These are phyloP conservation scores for Piedraia hortae DNA, from an alignment of 2,329 filamentous ascomycete species.

Conservation along the genomic window DNA sequence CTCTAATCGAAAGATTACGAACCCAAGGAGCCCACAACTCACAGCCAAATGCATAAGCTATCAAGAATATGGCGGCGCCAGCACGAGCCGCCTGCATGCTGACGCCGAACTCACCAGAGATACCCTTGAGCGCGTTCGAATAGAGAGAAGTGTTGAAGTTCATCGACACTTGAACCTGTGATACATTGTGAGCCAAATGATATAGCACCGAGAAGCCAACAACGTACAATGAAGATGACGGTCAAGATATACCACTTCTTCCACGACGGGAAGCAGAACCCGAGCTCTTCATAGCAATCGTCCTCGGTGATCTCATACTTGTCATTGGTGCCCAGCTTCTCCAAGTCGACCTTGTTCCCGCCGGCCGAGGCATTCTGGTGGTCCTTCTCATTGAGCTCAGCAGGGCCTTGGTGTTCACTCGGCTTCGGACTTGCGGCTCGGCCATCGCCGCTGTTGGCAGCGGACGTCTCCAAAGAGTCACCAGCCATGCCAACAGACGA, in stretches of 20 bases:
- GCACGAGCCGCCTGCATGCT: slow-evolving; percentile 20
- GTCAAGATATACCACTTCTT: slow-evolving; percentile 27
- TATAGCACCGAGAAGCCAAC: no score
- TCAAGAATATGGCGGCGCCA: slow-evolving; percentile 23
- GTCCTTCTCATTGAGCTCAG: no score
- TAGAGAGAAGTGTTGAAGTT: slow-evolving; percentile 31
- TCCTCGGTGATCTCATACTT: slow-evolving; percentile 22
- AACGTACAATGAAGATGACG: slow-evolving; percentile 25
- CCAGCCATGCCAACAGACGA: no score
- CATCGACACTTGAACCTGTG: slow-evolving; percentile 29
- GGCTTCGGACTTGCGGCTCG: no score
- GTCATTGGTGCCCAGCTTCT: slow-evolving; percentile 14
- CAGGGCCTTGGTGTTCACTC: no score
- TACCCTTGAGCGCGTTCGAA: slow-evolving; percentile 22
- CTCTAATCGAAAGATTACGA: no score
- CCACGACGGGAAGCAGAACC: slow-evolving; percentile 20
- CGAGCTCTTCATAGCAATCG: slow-evolving; percentile 23
- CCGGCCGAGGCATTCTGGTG: slow-evolving; percentile 1
- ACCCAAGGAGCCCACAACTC: slow-evolving; percentile 25
- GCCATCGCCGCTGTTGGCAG: no score
- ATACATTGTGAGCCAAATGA: no score
- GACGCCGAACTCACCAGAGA: slow-evolving; percentile 20
- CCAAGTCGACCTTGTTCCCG: slow-evolving; percentile 5
- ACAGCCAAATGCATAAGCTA: slow-evolving; percentile 24
- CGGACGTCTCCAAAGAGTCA: no score